Conservation (phyloP, 2,329 filamentous ascomycete species). For the Pseudogymnoascus sp. region DNA sequence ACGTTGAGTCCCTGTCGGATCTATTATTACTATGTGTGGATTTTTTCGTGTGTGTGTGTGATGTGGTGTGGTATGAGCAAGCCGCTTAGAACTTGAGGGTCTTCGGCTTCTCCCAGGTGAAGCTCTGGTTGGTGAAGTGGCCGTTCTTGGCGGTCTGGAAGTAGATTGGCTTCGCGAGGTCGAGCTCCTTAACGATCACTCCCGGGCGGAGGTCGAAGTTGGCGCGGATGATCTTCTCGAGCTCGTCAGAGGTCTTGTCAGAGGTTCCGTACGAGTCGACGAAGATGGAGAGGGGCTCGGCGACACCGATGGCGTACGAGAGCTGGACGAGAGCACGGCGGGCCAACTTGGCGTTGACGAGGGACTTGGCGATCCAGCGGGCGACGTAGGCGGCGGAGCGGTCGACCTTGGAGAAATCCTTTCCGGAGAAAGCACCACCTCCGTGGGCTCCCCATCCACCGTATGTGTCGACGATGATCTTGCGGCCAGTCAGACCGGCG, state of each 20-base stretch:
- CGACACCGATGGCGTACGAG: conserved; percentile 97
- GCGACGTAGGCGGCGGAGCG: conserved; percentile 94
- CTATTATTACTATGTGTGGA: conserved; percentile 11
- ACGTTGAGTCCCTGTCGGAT: conserved; percentile 27
- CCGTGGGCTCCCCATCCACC: conserved; percentile 99
- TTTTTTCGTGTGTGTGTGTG: conserved; percentile 11
- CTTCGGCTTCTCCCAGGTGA: conserved; percentile 99
- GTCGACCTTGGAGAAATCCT: conserved; percentile 99
- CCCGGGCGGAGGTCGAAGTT: conserved; percentile 98
- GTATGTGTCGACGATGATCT: conserved; percentile 99
- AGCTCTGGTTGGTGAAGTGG: conserved; percentile 97
- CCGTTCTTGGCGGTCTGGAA: conserved; percentile 98
- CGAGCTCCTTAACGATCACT: conserved; percentile 96
- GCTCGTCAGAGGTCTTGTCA: conserved; percentile 77
- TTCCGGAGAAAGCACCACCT: conserved; percentile 99
- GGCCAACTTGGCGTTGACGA: conserved; percentile 79
- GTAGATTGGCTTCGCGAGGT: conserved; percentile 95
- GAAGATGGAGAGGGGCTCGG: conserved; percentile 95
- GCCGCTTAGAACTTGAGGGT: conserved; percentile 71
- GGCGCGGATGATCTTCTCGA: conserved; percentile 85
- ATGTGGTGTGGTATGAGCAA: conserved; percentile 13
- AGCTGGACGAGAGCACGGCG: conserved; percentile 94
- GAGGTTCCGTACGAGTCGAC: conserved; percentile 98
- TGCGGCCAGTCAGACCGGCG: conserved; percentile 94
- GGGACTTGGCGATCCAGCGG: conserved; percentile 98